Conservation (phyloP, 2,329 filamentous ascomycete species). For the Aphanoascus verrucosus region DNA sequence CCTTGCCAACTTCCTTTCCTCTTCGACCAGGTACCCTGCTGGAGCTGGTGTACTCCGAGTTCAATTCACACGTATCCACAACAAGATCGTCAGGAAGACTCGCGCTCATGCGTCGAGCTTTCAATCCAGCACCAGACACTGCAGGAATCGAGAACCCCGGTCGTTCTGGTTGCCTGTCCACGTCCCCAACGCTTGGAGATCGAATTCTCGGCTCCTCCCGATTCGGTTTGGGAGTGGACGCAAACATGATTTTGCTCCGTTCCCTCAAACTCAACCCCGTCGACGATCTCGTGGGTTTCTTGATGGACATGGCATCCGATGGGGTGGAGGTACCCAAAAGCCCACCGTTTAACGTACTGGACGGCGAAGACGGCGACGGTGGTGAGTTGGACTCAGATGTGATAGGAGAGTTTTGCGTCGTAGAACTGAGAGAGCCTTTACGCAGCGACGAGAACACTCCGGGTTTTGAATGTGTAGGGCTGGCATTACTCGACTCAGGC, state of each 20-base stretch:
- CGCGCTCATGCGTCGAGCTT: conserved; percentile 65
- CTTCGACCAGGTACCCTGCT: conserved; percentile 61
- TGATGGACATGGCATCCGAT: conserved; percentile 11
- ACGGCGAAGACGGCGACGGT: conserved; percentile 28
- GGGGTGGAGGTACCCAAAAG: conserved; percentile 13
- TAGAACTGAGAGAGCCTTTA: conserved; percentile 30
- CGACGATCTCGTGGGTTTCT: conserved; percentile 17
- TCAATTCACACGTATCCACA: conserved; percentile 58
- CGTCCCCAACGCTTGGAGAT: conserved; percentile 21
- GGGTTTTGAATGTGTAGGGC: conserved; percentile 2
- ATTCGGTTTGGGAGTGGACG: conserved; percentile 17
- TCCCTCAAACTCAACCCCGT: conserved; percentile 20
- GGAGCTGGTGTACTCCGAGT: conserved; percentile 58
- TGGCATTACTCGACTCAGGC: neutral
- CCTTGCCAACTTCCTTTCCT: conserved; percentile 67
- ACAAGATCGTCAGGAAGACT: conserved; percentile 63
- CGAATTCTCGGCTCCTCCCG: conserved; percentile 18
- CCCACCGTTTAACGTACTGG: conserved; percentile 23
- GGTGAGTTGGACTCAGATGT: conserved; percentile 31
- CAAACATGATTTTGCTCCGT: conserved; percentile 21
- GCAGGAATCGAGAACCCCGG: conserved; percentile 45
- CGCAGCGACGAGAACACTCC: conserved; percentile 10
- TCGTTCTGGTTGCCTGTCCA: conserved; percentile 17
- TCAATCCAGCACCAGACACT: conserved; percentile 61
- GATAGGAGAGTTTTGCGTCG: conserved; percentile 27